phyloP scores from a whole-genome alignment of 257 asterid genomes.

The Solanum clarkiae region DNA sequence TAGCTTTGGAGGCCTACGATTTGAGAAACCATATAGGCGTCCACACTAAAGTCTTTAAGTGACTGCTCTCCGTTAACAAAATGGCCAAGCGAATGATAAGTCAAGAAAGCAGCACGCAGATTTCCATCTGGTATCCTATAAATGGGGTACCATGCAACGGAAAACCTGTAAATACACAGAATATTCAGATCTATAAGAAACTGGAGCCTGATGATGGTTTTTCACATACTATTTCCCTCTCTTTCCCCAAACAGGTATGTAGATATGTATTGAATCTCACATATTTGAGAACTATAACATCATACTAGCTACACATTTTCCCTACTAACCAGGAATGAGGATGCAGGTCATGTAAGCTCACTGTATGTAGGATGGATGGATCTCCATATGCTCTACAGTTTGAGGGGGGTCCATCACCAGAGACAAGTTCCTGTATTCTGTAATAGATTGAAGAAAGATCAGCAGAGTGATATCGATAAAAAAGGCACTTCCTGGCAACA shows the following conservation, averaged over 20 bases:
- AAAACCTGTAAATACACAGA: constrained; percentile 10
- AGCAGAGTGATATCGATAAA: neutral
- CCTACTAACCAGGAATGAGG: constrained; percentile 15
- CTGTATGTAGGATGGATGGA: constrained; percentile 6
- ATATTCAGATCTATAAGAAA: neutral
- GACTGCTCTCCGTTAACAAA: constrained; percentile 3
- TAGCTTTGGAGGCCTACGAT: constrained; percentile 15
- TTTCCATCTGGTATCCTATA: constrained; percentile 20
- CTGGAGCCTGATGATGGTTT: neutral
- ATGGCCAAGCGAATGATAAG: constrained; percentile 22
- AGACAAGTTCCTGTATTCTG: constrained; percentile 11
- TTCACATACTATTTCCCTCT: neutral
- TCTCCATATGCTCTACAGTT: constrained; percentile 11
- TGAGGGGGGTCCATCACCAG: constrained; percentile 5
- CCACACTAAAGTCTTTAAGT: neutral
- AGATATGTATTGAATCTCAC: neutral
- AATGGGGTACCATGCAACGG: constrained; percentile 23
- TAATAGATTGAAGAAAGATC: neutral
- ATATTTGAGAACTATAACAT: neutral
- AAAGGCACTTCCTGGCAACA: neutral
- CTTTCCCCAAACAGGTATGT: neutral
- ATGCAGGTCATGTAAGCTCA: constrained; percentile 9
- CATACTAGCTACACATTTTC: neutral
- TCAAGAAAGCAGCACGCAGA: constrained; percentile 20
- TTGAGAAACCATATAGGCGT: constrained; percentile 10